phyloP scores from a whole-genome alignment of 768 basidiomycete species.

The Boletus reticuloceps region DNA sequence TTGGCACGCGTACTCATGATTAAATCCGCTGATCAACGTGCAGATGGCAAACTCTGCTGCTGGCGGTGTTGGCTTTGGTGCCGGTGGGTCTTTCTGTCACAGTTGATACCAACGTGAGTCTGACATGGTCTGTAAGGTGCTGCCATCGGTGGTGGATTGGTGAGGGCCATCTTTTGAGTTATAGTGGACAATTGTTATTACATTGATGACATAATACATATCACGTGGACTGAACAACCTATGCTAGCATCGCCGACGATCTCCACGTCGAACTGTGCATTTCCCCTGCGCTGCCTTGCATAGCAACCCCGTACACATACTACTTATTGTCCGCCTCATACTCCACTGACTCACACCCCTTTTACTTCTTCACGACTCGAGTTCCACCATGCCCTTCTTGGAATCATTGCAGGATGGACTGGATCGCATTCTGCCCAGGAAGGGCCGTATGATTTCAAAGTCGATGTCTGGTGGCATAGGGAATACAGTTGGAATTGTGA shows the following conservation, averaged over 20 bases:
- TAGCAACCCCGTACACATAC: conserved; percentile 10
- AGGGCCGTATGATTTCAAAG: conserved; percentile 21
- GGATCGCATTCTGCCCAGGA: conserved; percentile 30
- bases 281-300: conserved; percentile 8
- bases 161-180: conserved; percentile 45
- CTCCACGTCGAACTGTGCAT: conserved; percentile 6
- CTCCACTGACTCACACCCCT: neutral
- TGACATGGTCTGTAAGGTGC: conserved; percentile 34
- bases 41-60: conserved; percentile 59
- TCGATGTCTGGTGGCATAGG: conserved; percentile 57
- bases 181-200: neutral
- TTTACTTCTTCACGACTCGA: neutral
- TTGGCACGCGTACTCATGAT: conserved; percentile 6
- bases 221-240: conserved; percentile 22
- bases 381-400: conserved; percentile 24
- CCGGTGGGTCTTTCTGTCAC: conserved; percentile 46
- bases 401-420: conserved; percentile 30
- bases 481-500: conserved; percentile 53
- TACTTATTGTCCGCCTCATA: conserved; percentile 2
- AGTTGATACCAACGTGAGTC: neutral
- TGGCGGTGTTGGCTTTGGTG: conserved; percentile 77
- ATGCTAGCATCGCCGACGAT: neutral
- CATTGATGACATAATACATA: conserved; percentile 19
- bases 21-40: conserved; percentile 19
- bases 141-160: conserved; percentile 50